These are phyloP conservation scores for Porcisia deanei DNA, from an alignment of 208 protist species.

Conservation along the genomic window DNA sequence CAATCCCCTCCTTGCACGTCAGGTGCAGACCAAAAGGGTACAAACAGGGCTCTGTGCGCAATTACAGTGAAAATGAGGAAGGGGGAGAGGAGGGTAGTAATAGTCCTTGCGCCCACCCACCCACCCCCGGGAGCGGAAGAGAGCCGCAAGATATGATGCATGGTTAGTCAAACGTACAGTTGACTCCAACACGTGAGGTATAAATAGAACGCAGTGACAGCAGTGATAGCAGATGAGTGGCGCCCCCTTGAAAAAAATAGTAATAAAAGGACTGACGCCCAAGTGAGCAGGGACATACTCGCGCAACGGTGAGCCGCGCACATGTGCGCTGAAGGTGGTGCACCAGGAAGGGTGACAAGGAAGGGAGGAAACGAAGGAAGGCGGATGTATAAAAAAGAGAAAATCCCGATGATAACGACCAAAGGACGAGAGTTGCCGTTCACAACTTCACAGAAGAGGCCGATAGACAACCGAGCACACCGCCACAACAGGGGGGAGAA, in stretches of 20 bases:
- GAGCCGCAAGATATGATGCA: background rate
- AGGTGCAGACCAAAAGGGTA: too few species aligned
- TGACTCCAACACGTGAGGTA: background rate
- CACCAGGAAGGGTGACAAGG: background rate
- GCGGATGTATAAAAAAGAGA: background rate
- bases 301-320: background rate
- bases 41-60: too few species aligned
- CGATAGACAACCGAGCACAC: background rate
- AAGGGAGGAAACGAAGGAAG: background rate
- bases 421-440: background rate
- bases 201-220: background rate
- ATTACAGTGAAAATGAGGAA: too few species aligned
- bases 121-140: background rate
- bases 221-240: background rate
- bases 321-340: background rate
- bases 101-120: too few species aligned
- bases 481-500: background rate
- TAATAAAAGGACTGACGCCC: background rate
- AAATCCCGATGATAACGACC: background rate
- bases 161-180: background rate
- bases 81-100: too few species aligned
- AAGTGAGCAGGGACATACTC: background rate
- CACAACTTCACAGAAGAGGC: background rate
- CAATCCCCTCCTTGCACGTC: too few species aligned
- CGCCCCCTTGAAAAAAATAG: constrained; percentile 9